A percentile compares a stretch with the other conserved stretches of the same genome.
Evolutionary conservation across 371 early-diverging fungal species (phyloP).

Genomic region (Syncephalastrum racemosum): DNA sequence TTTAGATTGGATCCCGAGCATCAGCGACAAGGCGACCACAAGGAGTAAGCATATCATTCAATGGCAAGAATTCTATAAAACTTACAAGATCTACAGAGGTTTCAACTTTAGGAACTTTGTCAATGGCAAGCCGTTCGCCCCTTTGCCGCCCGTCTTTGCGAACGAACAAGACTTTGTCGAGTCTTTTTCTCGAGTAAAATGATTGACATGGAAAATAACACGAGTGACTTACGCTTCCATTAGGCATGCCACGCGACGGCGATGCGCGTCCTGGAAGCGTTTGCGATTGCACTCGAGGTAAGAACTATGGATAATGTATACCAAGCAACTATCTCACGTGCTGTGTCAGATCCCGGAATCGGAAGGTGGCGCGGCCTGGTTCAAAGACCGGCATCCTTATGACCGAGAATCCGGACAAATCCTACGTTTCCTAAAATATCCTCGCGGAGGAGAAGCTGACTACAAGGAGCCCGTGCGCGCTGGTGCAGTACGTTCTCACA

Average conservation of each 20-base stretch:
- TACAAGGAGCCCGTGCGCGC: slow-evolving; percentile 55
- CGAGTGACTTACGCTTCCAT: slow-evolving; percentile 1
- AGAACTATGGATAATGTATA: not conserved
- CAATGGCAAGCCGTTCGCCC: slow-evolving; percentile 38
- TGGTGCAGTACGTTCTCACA: slow-evolving; percentile 24
- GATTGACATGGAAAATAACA: not conserved
- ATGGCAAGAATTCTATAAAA: not conserved
- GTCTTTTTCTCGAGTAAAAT: slow-evolving; percentile 40
- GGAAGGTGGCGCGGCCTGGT: slow-evolving; percentile 58
- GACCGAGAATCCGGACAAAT: slow-evolving; percentile 46
- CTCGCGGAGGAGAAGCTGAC: slow-evolving; percentile 36
- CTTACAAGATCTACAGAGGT: slow-evolving; percentile 31
- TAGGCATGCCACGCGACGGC: slow-evolving; percentile 53
- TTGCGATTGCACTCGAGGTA: slow-evolving; percentile 61
- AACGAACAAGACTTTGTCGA: slow-evolving; percentile 25
- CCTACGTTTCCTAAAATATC: slow-evolving; percentile 65
- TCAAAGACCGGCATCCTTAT: slow-evolving; percentile 52
- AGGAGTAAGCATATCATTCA: slow-evolving; percentile 49
- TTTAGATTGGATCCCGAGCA: slow-evolving; percentile 53
- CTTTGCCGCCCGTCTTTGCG: slow-evolving; percentile 39
- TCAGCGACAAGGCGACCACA: slow-evolving; percentile 60
- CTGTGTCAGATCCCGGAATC: slow-evolving; percentile 47
- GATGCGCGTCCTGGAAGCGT: slow-evolving; percentile 50
- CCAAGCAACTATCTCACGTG: not conserved
- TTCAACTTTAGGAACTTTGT: slow-evolving; percentile 58